Base-by-base conservation (phyloP, 2,329 filamentous ascomycete genomes). In the Fusarium guadeloupense region DNA sequence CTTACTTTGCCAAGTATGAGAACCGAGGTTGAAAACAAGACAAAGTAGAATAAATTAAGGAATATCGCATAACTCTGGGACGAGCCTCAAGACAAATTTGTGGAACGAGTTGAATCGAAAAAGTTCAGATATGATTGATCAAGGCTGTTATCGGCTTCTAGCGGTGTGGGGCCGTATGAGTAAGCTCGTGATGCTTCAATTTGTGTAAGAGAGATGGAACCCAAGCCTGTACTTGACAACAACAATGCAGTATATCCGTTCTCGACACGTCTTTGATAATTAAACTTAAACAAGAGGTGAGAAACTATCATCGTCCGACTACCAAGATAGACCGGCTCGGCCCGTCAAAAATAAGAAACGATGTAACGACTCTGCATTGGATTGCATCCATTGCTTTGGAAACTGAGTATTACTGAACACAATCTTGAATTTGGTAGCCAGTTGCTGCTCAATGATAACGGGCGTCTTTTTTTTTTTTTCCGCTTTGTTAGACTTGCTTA, bases 151-250 rank as follows among this genome's bases (percentile, higher is more conserved):
- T 65, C 44, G n/a, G 37, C 10, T 37, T 17, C 30, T 52, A 51
- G 61, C 41, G 59, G 43, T 30, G 43, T 38, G 44, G 55, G 53
- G 42, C 30, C 9, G 45, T 25, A 47, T 63, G 54, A 59, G 40
- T 52, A 59, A 49, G 34, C 26, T 30, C 9, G 44, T 25, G 21
- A 42, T 35, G 16, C 19, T 23, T 14, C 21, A 28, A 16, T 28
- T n/a, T 20, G 16, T 34, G 31, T 19, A 44, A 23, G 17, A 6
- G 33, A 34, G 12, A n/a, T n/a, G n/a, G n/a, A n/a, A n/a, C n/a
- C n/a, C 10, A 31, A 19, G 7, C 26, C 26, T 30, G 26, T 2
- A 12, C 7, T 30, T 30, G n/a, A n/a, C n/a, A n/a, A n/a, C n/a
- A n/a, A n/a, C n/a, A n/a, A n/a, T n/a, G n/a, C n/a, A n/a, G n/a